Evolutionary conservation across 148 eudicot species (phyloP).

Genomic region (Rhododendron kiyosumense): DNA sequence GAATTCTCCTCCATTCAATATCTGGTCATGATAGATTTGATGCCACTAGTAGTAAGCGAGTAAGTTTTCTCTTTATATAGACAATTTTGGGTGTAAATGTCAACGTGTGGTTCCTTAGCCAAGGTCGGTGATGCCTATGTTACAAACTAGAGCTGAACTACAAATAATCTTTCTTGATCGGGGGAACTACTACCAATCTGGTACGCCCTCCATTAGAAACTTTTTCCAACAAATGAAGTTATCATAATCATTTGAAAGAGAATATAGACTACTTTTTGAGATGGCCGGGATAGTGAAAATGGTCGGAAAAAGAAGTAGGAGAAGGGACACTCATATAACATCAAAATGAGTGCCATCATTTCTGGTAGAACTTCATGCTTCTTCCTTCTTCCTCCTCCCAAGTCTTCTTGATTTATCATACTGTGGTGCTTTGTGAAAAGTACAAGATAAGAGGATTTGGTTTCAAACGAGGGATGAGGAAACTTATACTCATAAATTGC

Average conservation of each 20-base stretch:
- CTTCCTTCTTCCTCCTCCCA: neutral
- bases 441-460: neutral
- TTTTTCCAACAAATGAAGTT: neutral
- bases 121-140: neutral
- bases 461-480: neutral
- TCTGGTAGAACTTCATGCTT: neutral
- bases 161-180: neutral
- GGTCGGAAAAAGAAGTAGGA: neutral
- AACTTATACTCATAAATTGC: neutral
- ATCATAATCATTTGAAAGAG: neutral
- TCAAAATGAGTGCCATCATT: neutral
- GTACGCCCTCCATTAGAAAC: neutral
- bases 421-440: neutral
- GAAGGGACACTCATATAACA: neutral
- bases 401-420: neutral
- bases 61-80: slow-evolving; percentile 20
- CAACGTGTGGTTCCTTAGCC: neutral
- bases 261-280: neutral
- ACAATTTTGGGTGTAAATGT: neutral
- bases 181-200: neutral
- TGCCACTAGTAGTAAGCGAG: slow-evolving; percentile 82
- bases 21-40: slow-evolving; percentile 91
- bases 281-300: neutral
- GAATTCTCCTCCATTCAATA: slow-evolving; percentile 72
- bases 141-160: neutral